These are phyloP conservation scores for Trametes elegans DNA, from an alignment of 768 basidiomycete species.

Conservation along the genomic window DNA sequence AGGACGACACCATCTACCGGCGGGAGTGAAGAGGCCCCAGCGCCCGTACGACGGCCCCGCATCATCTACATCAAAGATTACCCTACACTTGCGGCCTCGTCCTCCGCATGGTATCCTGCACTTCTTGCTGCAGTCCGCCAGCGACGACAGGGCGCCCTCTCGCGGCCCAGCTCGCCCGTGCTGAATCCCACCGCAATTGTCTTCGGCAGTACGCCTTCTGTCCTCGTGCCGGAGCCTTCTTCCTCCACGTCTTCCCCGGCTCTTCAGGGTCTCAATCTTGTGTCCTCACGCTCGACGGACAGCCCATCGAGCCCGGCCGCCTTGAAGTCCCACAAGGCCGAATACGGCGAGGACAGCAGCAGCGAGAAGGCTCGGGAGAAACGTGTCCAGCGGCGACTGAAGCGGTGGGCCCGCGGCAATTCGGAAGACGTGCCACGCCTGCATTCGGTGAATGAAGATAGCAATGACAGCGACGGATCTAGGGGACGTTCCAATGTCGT, in stretches of 20 bases:
- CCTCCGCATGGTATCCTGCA: conserved; percentile 77
- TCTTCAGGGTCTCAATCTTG: conserved; percentile 38
- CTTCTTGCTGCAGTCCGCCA: conserved; percentile 77
- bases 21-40: conserved; percentile 22
- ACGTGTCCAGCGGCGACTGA: conserved; percentile 67
- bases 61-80: conserved; percentile 86
- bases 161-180: conserved; percentile 58
- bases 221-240: conserved; percentile 47
- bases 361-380: conserved; percentile 69
- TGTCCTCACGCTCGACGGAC: conserved; percentile 43
- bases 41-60: conserved; percentile 47
- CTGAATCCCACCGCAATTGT: conserved; percentile 76
- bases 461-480: conserved; percentile 32
- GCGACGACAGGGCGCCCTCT: conserved; percentile 63
- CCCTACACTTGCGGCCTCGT: conserved; percentile 67
- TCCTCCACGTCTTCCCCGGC: conserved; percentile 28
- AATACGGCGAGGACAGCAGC: conserved; percentile 66
- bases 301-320: conserved; percentile 31
- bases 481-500: conserved; percentile 36
- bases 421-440: conserved; percentile 61
- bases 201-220: conserved; percentile 81
- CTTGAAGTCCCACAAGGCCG: conserved; percentile 40
- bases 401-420: conserved; percentile 72
- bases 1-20: conserved; percentile 26
- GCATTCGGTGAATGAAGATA: conserved; percentile 35